Evolutionary conservation across 2,329 filamentous ascomycete species (phyloP).

Genomic region (Colletotrichum shisoi): DNA sequence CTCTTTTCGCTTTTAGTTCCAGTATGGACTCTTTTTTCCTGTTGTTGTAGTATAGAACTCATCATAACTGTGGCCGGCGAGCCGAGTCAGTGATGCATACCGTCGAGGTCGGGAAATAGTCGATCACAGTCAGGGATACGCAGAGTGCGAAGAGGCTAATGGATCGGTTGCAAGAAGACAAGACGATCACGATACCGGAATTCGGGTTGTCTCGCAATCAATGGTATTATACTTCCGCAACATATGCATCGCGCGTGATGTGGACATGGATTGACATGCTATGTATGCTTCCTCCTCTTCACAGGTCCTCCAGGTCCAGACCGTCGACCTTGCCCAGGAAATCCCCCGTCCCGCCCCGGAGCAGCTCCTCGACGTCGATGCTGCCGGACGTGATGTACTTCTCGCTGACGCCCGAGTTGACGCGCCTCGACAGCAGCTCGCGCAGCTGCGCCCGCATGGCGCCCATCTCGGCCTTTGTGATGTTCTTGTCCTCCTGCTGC

Average conservation of each 20-base stretch:
- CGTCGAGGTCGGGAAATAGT: background rate
- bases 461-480: slow-evolving; percentile 78
- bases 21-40: too few species aligned
- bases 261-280: background rate
- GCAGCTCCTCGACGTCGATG: slow-evolving; percentile 81
- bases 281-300: background rate
- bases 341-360: slow-evolving; percentile 69
- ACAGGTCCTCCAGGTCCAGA: slow-evolving; percentile 51
- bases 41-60: too few species aligned
- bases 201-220: too few species aligned
- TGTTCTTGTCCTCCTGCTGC: slow-evolving; percentile 71
- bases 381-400: slow-evolving; percentile 82
- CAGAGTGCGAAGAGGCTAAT: background rate
- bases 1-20: background rate
- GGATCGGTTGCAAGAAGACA: too few species aligned
- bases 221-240: background rate
- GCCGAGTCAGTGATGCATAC: background rate
- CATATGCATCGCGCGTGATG: background rate
- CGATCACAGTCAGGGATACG: background rate
- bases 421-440: slow-evolving; percentile 71
- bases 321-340: slow-evolving; percentile 67
- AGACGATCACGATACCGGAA: background rate
- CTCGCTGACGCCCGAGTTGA: slow-evolving; percentile 89
- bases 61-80: background rate
- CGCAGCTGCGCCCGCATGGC: slow-evolving; percentile 75